Conservation (phyloP, 2,329 filamentous ascomycete species). For the Alternaria gansuensis region DNA sequence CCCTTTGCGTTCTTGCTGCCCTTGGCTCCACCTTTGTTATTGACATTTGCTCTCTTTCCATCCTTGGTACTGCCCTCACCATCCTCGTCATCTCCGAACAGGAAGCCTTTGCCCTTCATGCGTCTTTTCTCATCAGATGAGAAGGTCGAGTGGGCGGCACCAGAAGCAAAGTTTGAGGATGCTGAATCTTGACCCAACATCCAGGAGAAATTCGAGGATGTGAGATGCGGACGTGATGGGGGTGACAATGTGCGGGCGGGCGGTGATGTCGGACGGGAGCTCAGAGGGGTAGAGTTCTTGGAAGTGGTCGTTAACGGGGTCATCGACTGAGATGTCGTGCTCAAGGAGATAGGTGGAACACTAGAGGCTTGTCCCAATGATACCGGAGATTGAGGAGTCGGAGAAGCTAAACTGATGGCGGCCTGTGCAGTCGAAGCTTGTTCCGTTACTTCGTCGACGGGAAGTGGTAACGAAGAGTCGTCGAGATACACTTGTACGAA, state of each 20-base stretch:
- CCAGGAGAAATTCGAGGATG: constrained; percentile 80
- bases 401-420: constrained; percentile 32
- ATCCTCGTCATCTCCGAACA: constrained; percentile 55
- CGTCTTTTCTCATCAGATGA: constrained; percentile 50
- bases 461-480: constrained; percentile 57
- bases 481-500: constrained; percentile 62
- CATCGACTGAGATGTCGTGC: constrained; percentile 14
- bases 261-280: constrained; percentile 32
- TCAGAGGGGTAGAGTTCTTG: constrained; percentile 19
- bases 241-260: constrained; percentile 18
- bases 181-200: constrained; percentile 66
- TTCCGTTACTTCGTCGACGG: constrained; percentile 49
- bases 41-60: constrained; percentile 34
- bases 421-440: constrained; percentile 38
- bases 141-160: constrained; percentile 47
- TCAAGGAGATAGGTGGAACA: constrained; percentile 32
- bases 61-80: constrained; percentile 33
- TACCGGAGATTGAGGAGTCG: constrained; percentile 28
- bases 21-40: constrained; percentile 29
- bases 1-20: constrained; percentile 31
- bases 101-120: constrained; percentile 51
- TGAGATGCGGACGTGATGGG: constrained; percentile 68
- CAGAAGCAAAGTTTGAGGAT: constrained; percentile 47
- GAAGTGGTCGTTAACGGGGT: constrained; percentile 10
- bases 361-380: constrained; percentile 32